Percentiles rank a stretch among this genome's conserved stretches.
Evolutionary conservation across 805 yeast species (phyloP).

Genomic region (Saitoella complicata): DNA sequence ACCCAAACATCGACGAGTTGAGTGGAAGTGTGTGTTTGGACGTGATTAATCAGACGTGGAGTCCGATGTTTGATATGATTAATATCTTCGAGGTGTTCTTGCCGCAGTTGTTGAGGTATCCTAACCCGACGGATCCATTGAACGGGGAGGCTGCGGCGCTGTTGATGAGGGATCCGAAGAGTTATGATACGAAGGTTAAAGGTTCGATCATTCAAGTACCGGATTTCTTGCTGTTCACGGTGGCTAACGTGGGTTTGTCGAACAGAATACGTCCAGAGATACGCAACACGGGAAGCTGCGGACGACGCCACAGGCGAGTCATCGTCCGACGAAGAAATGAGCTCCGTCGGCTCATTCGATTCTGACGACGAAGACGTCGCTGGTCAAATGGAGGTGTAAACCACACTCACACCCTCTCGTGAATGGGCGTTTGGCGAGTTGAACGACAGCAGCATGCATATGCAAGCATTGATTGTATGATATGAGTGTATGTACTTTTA

Average conservation of each 20-base stretch:
- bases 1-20: constrained; percentile 85
- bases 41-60: constrained; percentile 95
- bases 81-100: constrained; percentile 85
- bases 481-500: not conserved
- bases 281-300: constrained; percentile 39
- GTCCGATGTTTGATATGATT: constrained; percentile 85
- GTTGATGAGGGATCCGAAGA: constrained; percentile 47
- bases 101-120: constrained; percentile 81
- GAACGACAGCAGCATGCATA: not conserved
- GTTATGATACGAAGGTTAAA: constrained; percentile 53
- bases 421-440: too few relatives aligned
- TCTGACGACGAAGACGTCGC: constrained; percentile 26
- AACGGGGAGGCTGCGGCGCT: constrained; percentile 79
- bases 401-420: too few relatives aligned
- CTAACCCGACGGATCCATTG: constrained; percentile 87
- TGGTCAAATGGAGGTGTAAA: constrained; percentile 24
- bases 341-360: constrained; percentile 26
- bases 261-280: constrained; percentile 47
- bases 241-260: not conserved
- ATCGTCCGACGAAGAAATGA: constrained; percentile 24
- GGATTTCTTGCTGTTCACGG: not conserved
- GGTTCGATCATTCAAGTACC: constrained; percentile 4
- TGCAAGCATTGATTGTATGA: not conserved
- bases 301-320: constrained; percentile 30
- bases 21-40: constrained; percentile 86